phyloP scores from a whole-genome alignment of 2,329 filamentous ascomycete genomes.

The Aspergillus sp. region DNA sequence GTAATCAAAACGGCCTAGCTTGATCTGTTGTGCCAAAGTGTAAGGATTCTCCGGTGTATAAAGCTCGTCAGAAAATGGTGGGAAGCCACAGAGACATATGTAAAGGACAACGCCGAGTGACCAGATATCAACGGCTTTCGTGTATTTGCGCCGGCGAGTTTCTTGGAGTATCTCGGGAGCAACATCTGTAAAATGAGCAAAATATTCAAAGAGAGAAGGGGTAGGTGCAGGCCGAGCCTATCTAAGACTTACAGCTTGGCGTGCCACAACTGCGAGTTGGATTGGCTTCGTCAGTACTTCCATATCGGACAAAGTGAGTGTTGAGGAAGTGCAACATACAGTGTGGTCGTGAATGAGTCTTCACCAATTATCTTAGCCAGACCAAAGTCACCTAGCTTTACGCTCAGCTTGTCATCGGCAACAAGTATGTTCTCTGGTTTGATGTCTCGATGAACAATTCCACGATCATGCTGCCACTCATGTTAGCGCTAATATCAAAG shows the following conservation, averaged over 20 bases:
- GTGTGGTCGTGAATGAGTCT: slow-evolving; percentile 93
- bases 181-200: slow-evolving; percentile 60
- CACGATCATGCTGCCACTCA: slow-evolving; percentile 78
- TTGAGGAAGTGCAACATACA: slow-evolving; percentile 52
- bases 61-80: slow-evolving; percentile 94
- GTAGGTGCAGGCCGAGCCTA: background rate
- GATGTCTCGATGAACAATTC: slow-evolving; percentile 96
- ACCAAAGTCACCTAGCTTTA: slow-evolving; percentile 95
- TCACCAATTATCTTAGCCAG: slow-evolving; percentile 98
- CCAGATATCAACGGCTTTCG: slow-evolving; percentile 94
- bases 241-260: slow-evolving; percentile 69
- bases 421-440: slow-evolving; percentile 96
- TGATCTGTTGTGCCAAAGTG: slow-evolving; percentile 84
- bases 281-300: slow-evolving; percentile 12
- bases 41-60: slow-evolving; percentile 80
- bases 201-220: background rate
- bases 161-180: slow-evolving; percentile 92
- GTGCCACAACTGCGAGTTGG: slow-evolving; percentile 66
- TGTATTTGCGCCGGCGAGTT: slow-evolving; percentile 80
- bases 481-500: background rate
- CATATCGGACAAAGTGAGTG: background rate
- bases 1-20: slow-evolving; percentile 84
- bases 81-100: slow-evolving; percentile 95
- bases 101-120: slow-evolving; percentile 96
- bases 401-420: slow-evolving; percentile 76